Evolutionary conservation across 345 rosid species (phyloP).

Genomic region (Streptanthus diversifolius): DNA sequence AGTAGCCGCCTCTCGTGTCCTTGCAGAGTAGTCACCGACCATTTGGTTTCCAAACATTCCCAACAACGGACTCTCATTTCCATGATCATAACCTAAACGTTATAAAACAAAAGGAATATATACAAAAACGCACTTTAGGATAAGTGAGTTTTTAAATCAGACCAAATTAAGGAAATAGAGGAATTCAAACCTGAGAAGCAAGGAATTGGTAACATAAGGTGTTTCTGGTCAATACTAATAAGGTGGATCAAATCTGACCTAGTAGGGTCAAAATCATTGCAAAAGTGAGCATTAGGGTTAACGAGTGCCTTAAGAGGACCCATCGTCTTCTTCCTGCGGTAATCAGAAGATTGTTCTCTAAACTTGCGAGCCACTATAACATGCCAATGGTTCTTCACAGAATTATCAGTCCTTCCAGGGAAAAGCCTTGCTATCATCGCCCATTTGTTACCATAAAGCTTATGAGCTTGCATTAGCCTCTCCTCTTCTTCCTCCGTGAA

Average conservation of each 20-base stretch:
- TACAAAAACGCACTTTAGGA: background rate
- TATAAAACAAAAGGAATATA: background rate
- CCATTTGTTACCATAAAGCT: conserved; percentile 40
- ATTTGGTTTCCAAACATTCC: conserved; percentile 18
- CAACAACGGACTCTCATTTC: conserved; percentile 12
- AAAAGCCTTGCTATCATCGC: conserved; percentile 42
- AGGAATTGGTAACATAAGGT: conserved; percentile 17
- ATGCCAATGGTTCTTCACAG: conserved; percentile 43
- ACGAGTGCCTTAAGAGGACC: conserved; percentile 15
- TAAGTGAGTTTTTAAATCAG: background rate
- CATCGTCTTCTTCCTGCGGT: conserved; percentile 21
- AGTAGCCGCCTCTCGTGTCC: conserved; percentile 9
- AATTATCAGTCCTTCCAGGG: conserved; percentile 41
- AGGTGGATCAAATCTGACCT: conserved; percentile 13
- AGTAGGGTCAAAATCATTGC: background rate
- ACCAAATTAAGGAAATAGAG: background rate
- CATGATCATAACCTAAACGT: conserved; percentile 19
- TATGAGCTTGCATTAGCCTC: conserved; percentile 36
- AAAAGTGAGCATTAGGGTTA: conserved; percentile 8
- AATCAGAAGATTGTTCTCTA: conserved; percentile 36
- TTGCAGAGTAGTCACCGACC: conserved; percentile 1
- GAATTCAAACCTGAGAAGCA: conserved; percentile 31
- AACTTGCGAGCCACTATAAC: conserved; percentile 38
- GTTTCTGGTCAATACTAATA: conserved; percentile 15
- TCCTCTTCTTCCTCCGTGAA: conserved; percentile 40